Conservation (phyloP, 2,329 filamentous ascomycete species). For the Alternaria hordeiaustralica region DNA sequence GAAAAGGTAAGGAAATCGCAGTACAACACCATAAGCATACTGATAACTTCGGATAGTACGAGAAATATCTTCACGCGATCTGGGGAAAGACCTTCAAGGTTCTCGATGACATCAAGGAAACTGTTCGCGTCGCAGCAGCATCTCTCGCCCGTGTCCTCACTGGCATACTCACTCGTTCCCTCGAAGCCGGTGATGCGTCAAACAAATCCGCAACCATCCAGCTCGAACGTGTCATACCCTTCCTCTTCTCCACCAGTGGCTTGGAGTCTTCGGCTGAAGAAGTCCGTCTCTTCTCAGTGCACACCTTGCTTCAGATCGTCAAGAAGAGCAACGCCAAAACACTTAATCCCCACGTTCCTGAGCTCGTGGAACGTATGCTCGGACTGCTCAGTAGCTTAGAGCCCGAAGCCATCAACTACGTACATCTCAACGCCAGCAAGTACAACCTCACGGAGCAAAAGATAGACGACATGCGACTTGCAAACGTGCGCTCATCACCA, state of each 20-base stretch:
- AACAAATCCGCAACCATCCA: conserved; percentile 74
- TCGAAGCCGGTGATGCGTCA: conserved; percentile 77
- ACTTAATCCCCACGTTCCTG: conserved; percentile 79
- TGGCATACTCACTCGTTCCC: conserved; percentile 81
- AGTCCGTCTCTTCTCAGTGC: conserved; percentile 79
- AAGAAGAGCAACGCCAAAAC: conserved; percentile 82
- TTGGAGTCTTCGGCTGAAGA: conserved; percentile 89
- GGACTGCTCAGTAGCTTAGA: conserved; percentile 86
- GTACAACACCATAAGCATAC: not conserved
- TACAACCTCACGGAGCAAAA: conserved; percentile 86
- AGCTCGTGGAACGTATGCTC: conserved; percentile 81
- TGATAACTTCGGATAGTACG: conserved; percentile 63
- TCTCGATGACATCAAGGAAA: conserved; percentile 93
- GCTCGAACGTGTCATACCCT: conserved; percentile 86
- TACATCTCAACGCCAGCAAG: conserved; percentile 85
- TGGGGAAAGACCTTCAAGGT: conserved; percentile 89
- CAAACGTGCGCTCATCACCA: conserved; percentile 82
- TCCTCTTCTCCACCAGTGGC: conserved; percentile 85
- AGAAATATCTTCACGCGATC: conserved; percentile 81
- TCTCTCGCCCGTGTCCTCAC: conserved; percentile 84
- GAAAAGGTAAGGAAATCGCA: conserved; percentile 45
- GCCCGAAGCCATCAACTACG: conserved; percentile 86
- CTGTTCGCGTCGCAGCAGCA: conserved; percentile 80
- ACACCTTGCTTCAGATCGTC: conserved; percentile 84
- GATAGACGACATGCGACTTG: conserved; percentile 85